These are phyloP conservation scores for Chaetomium sp. DNA, from an alignment of 2,329 filamentous ascomycete species.

Conservation along the genomic window DNA sequence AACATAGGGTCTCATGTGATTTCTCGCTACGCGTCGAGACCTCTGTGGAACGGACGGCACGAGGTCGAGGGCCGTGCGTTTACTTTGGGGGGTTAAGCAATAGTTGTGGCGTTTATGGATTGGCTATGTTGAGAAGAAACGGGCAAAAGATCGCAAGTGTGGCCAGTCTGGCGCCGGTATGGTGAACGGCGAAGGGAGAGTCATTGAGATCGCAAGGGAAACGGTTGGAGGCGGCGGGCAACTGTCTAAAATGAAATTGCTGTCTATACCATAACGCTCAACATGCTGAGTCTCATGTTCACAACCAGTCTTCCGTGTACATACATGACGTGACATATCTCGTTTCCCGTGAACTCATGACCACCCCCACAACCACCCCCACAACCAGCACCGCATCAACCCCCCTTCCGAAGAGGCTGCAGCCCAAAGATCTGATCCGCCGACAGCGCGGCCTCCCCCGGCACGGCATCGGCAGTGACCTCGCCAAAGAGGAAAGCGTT, in stretches of 20 bases:
- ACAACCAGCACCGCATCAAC: background rate
- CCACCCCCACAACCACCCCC: too few relatives aligned
- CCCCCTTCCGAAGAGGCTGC: constrained; percentile 48
- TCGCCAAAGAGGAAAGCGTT: constrained; percentile 65
- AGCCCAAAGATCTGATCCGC: constrained; percentile 59
- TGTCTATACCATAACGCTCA: background rate
- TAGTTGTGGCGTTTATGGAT: background rate
- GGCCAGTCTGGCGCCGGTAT: background rate
- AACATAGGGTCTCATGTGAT: background rate
- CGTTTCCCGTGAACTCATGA: background rate
- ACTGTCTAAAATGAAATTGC: background rate
- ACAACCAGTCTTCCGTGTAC: background rate
- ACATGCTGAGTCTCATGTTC: background rate
- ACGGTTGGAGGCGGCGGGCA: background rate
- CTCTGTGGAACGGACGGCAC: background rate
- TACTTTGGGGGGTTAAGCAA: background rate
- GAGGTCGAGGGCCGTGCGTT: background rate
- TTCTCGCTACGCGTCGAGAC: background rate
- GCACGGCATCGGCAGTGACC: constrained; percentile 40
- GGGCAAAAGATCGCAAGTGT: background rate
- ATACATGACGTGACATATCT: background rate
- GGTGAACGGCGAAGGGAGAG: background rate
- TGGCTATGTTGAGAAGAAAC: background rate
- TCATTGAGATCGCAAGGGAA: background rate
- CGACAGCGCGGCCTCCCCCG: constrained; percentile 41